Conservation (phyloP, 768 basidiomycete genomes). For the Tricholoma hemisulphureum region DNA sequence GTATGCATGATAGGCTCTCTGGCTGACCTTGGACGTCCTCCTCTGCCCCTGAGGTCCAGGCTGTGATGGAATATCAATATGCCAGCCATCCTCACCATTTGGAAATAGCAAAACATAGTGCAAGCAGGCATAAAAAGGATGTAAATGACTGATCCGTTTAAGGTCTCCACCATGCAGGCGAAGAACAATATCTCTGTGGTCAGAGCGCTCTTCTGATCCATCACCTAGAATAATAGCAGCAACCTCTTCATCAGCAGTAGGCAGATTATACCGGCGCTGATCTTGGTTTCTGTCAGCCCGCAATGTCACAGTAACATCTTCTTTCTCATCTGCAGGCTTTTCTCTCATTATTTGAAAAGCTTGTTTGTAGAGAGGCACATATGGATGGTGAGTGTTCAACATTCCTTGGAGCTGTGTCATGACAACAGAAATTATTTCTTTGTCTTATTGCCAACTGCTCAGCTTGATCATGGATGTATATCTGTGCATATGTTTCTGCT, state of each 20-base stretch:
- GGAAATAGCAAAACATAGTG: conserved; percentile 32
- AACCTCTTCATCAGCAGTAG: conserved; percentile 39
- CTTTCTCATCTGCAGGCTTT: conserved; percentile 11
- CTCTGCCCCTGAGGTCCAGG: neutral
- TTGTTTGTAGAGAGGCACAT: conserved; percentile 20
- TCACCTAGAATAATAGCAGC: conserved; percentile 35
- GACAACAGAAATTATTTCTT: neutral
- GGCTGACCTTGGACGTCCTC: conserved; percentile 8
- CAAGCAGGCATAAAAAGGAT: conserved; percentile 31
- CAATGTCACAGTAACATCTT: conserved; percentile 2
- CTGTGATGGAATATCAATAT: conserved; percentile 18
- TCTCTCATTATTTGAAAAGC: conserved; percentile 19
- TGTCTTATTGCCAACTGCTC: no score
- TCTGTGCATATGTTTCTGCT: conserved; percentile 29
- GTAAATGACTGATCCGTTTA: conserved; percentile 27
- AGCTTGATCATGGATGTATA: conserved; percentile 40
- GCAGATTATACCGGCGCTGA: conserved; percentile 37
- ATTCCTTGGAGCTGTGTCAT: conserved; percentile 7
- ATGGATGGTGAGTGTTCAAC: conserved; percentile 6
- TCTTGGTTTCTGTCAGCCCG: conserved; percentile 18
- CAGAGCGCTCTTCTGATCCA: conserved; percentile 13
- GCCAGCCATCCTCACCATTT: conserved; percentile 37
- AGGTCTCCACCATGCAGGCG: no score
- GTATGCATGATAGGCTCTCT: conserved; percentile 28
- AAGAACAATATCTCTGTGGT: conserved; percentile 32